Conservation (phyloP, 1,284 basidiomycete species). For the Porphyrellus sp. region DNA sequence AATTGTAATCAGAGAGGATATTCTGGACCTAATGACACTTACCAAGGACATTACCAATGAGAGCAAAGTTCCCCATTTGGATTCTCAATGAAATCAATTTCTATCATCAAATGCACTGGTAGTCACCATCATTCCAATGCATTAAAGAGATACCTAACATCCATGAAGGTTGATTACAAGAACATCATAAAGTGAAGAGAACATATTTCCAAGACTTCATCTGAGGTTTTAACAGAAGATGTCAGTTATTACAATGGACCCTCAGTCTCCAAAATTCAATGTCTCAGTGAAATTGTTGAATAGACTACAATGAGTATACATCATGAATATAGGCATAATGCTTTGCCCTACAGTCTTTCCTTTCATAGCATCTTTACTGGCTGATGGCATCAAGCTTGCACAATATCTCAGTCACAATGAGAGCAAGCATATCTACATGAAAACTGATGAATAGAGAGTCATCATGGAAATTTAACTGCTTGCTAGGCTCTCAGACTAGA, state of each 20-base stretch:
- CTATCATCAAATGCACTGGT: slow-evolving; percentile 2
- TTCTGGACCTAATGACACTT: not conserved
- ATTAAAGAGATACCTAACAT: not conserved
- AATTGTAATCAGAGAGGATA: not conserved
- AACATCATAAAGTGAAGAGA: not conserved
- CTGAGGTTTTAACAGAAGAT: no score
- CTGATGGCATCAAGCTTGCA: not conserved
- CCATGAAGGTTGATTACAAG: not conserved
- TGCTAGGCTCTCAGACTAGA: not conserved
- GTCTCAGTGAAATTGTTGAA: no score
- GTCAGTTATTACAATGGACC: no score
- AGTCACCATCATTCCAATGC: slow-evolving; percentile 8
- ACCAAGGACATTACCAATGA: not conserved
- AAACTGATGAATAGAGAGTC: slow-evolving; percentile 8
- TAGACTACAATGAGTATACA: slow-evolving; percentile 2
- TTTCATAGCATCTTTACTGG: not conserved
- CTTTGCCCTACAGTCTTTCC: not conserved
- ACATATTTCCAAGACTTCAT: not conserved
- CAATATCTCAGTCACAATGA: slow-evolving; percentile 14
- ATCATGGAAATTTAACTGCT: slow-evolving; percentile 14
- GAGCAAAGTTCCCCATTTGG: not conserved
- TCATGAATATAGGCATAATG: slow-evolving; percentile 6
- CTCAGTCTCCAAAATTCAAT: no score
- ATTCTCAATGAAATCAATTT: not conserved
- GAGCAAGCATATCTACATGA: slow-evolving; percentile 13